Percentiles rank a stretch among this genome's conserved stretches.
Evolutionary conservation across 345 rosid genomes (phyloP).

Genomic region (Eutrema japonicum): DNA sequence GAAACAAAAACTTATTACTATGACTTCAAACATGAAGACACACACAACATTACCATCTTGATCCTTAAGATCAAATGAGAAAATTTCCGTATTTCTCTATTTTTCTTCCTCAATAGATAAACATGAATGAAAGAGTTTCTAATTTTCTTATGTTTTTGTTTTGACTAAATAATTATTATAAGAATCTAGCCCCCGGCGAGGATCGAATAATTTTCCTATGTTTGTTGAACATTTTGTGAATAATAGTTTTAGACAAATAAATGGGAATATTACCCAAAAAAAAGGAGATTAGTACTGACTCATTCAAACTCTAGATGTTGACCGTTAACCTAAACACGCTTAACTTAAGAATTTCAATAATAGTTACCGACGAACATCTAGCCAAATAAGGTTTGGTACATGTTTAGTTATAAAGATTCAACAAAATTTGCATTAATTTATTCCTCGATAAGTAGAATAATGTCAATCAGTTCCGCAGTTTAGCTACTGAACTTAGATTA

Average conservation of each 20-base stretch:
- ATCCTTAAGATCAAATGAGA: background rate
- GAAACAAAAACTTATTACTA: background rate
- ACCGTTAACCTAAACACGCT: slow-evolving; percentile 34
- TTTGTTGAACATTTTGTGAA: background rate
- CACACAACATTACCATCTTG: background rate
- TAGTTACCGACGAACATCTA: slow-evolving; percentile 26
- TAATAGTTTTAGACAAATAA: background rate
- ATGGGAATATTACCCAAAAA: background rate
- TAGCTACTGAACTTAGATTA: slow-evolving; percentile 12
- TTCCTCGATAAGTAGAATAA: background rate
- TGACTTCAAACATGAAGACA: background rate
- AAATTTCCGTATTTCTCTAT: background rate
- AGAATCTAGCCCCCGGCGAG: too few species aligned
- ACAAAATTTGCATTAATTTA: background rate
- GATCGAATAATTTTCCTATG: too few species aligned
- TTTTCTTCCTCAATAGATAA: background rate
- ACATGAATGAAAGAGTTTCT: background rate
- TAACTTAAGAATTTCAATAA: slow-evolving; percentile 16
- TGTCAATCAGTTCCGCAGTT: slow-evolving; percentile 11
- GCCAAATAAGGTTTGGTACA: slow-evolving; percentile 32
- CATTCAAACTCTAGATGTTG: slow-evolving; percentile 24
- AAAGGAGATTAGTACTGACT: slow-evolving; percentile 7
- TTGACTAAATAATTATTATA: too few species aligned
- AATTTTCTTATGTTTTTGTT: background rate
- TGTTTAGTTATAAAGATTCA: slow-evolving; percentile 17